These are phyloP conservation scores for Trichoderma lentiforme DNA, from an alignment of 2,329 filamentous ascomycete species.

Conservation along the genomic window DNA sequence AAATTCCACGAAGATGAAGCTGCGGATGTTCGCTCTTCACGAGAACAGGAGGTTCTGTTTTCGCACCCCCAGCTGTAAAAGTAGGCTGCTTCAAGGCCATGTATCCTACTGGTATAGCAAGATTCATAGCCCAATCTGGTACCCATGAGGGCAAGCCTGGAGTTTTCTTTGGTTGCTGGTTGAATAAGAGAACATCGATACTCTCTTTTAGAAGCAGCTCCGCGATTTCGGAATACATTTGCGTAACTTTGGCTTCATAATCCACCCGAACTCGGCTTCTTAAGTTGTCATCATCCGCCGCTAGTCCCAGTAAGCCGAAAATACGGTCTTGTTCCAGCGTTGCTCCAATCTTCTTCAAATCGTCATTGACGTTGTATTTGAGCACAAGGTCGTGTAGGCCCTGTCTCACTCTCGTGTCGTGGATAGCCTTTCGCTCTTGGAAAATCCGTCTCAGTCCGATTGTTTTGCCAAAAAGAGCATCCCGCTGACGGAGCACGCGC, in stretches of 20 bases:
- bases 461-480: conserved; percentile 24
- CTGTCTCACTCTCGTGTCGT: conserved; percentile 20
- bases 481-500: conserved; percentile 21
- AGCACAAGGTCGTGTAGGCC: conserved; percentile 28
- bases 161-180: conserved; percentile 27
- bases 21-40: conserved; percentile 14
- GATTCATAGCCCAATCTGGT: conserved; percentile 34
- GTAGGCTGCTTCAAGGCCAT: conserved; percentile 22
- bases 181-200: conserved; percentile 30
- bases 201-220: conserved; percentile 24
- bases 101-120: conserved; percentile 28
- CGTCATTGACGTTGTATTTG: conserved; percentile 31
- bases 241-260: conserved; percentile 15
- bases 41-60: neutral
- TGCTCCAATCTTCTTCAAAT: conserved; percentile 26
- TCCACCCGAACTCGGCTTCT: conserved; percentile 18
- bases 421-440: conserved; percentile 32
- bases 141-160: conserved; percentile 32
- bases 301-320: conserved; percentile 32
- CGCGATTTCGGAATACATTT: conserved; percentile 24
- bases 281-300: conserved; percentile 23
- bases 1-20: conserved; percentile 24
- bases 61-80: conserved; percentile 26
- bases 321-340: conserved; percentile 31
- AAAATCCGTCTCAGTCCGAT: conserved; percentile 26